These are phyloP conservation scores for Sideroxylon spinosum DNA, from an alignment of 179 eudicot genomes.

Conservation along the genomic window DNA sequence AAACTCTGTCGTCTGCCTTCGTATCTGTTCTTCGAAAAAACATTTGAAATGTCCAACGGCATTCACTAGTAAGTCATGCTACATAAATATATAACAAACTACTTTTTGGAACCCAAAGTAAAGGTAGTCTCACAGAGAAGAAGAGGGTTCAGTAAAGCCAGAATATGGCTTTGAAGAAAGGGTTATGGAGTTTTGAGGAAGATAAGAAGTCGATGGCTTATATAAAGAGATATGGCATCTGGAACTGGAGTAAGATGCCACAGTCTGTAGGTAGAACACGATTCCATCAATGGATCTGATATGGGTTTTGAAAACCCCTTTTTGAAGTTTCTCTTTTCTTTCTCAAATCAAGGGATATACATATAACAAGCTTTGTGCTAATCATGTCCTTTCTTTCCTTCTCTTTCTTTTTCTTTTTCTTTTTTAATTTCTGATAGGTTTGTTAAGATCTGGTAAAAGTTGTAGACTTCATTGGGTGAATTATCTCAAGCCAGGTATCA, in stretches of 20 bases:
- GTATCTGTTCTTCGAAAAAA: no score
- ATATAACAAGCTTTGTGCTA: background rate
- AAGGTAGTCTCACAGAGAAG: background rate
- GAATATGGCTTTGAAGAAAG: conserved; percentile 9
- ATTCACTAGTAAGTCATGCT: no score
- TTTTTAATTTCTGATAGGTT: background rate
- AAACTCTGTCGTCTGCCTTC: no score
- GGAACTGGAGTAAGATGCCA: conserved; percentile 23
- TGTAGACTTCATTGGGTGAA: conserved; percentile 19
- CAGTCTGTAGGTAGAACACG: conserved; percentile 13
- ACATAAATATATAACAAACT: background rate
- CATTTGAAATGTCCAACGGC: no score
- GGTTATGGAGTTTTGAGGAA: conserved; percentile 18
- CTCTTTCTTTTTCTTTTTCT: no score
- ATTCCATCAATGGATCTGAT: no score
- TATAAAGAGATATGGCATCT: conserved; percentile 17
- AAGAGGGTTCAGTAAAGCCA: background rate
- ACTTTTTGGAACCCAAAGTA: background rate
- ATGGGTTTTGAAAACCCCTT: background rate
- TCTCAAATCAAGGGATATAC: no score
- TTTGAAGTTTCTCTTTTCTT: no score
- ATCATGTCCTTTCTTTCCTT: background rate
- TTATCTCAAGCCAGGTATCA: conserved; percentile 23
- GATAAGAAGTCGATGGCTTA: conserved; percentile 11
- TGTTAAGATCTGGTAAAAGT: conserved; percentile 25